These are phyloP conservation scores for Scytalidium sp. DNA, from an alignment of 2,329 filamentous ascomycete species.

Conservation along the genomic window DNA sequence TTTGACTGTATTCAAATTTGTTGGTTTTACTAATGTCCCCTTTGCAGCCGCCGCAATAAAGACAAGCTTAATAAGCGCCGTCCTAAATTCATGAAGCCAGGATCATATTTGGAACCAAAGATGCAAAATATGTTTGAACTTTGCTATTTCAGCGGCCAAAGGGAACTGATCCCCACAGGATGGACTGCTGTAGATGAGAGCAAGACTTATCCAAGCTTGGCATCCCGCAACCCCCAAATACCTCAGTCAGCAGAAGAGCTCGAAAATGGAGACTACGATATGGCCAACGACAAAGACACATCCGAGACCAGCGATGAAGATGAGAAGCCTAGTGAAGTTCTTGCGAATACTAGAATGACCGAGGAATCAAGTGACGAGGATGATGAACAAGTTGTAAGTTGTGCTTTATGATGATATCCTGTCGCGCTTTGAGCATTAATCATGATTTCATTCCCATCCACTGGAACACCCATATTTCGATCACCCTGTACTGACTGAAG, in stretches of 20 bases:
- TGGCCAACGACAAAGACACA: conserved; percentile 35
- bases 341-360: conserved; percentile 49
- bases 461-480: background rate
- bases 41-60: background rate
- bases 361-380: conserved; percentile 60
- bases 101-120: conserved; percentile 56
- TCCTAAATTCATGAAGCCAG: conserved; percentile 51
- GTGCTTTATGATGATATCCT: conserved; percentile 1
- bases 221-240: conserved; percentile 37
- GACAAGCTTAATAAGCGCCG: conserved; percentile 28
- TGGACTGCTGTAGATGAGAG: conserved; percentile 62
- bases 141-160: conserved; percentile 55
- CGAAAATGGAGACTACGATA: conserved; percentile 18
- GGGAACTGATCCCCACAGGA: conserved; percentile 64
- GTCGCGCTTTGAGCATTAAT: no score
- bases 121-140: conserved; percentile 76
- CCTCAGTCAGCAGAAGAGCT: conserved; percentile 15
- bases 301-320: conserved; percentile 51
- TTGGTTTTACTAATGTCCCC: background rate
- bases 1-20: background rate
- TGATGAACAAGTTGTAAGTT: conserved; percentile 16
- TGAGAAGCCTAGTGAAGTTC: conserved; percentile 26
- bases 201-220: conserved; percentile 49
- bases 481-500: conserved; percentile 17
- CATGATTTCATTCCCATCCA: background rate